These are phyloP conservation scores for Isatis lusitanica DNA, from an alignment of 441 rosid species.

Conservation along the genomic window DNA sequence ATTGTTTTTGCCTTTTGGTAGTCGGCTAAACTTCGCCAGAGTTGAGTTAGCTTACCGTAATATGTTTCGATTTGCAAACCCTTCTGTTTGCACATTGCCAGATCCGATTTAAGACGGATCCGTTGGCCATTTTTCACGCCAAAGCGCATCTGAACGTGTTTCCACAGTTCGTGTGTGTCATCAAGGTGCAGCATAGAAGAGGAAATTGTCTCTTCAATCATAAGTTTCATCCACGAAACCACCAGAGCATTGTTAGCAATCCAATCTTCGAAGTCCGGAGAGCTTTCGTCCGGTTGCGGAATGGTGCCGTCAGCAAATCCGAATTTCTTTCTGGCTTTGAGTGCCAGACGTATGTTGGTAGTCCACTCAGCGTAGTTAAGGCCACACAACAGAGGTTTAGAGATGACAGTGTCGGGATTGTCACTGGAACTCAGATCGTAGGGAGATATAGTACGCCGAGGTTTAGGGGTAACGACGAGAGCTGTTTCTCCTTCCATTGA, in stretches of 20 bases:
- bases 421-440: background rate
- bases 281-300: background rate
- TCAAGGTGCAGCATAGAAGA: too few species aligned
- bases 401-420: background rate
- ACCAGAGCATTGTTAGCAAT: background rate
- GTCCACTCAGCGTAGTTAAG: background rate
- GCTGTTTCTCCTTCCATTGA: too few species aligned
- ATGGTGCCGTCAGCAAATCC: background rate
- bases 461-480: background rate
- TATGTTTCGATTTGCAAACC: background rate
- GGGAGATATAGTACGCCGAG: background rate
- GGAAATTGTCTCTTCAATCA: background rate
- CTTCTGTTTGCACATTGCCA: too few species aligned
- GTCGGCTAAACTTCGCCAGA: background rate
- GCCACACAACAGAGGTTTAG: background rate
- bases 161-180: too few species aligned
- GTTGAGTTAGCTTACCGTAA: background rate
- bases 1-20: background rate
- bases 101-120: too few species aligned
- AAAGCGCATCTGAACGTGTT: too few species aligned
- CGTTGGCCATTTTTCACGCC: too few species aligned
- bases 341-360: background rate
- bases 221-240: background rate
- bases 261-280: background rate
- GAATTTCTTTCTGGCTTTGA: background rate